Conservation (phyloP, 164 flowering plant genomes). For the Kalanchoe fedtschenkoi region DNA sequence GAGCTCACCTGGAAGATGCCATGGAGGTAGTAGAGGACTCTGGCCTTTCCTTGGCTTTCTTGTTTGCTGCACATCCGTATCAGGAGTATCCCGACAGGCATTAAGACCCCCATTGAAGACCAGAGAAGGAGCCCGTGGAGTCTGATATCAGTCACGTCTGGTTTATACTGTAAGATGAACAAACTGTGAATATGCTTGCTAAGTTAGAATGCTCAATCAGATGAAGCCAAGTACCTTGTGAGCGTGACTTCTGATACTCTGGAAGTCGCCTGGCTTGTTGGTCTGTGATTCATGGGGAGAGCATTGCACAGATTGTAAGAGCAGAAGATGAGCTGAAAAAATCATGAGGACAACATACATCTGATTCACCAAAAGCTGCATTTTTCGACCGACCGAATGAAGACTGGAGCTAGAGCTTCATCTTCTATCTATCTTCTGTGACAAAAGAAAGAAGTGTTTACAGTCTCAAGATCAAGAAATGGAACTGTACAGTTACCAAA, state of each 20-base stretch:
- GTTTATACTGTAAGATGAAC: constrained; percentile 7
- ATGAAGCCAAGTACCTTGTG: constrained; percentile 22
- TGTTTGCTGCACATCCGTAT: constrained; percentile 46
- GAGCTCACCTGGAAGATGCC: constrained; percentile 49
- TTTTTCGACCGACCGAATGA: background rate
- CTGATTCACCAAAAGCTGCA: background rate
- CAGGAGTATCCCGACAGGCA: constrained; percentile 64
- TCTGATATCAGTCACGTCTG: constrained; percentile 27
- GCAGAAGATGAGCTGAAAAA: constrained; percentile 11
- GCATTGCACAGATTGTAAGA: constrained; percentile 19
- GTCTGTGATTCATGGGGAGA: constrained; percentile 15
- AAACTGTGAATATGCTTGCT: background rate
- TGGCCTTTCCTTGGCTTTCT: constrained; percentile 20
- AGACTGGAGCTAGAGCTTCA: background rate
- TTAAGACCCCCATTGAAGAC: constrained; percentile 73
- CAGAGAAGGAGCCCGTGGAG: constrained; percentile 65
- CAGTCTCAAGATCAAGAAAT: background rate
- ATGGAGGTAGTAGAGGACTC: constrained; percentile 55
- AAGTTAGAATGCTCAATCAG: background rate
- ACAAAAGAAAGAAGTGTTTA: background rate
- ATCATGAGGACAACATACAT: background rate
- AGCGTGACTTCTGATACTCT: constrained; percentile 10
- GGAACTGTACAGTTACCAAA: background rate
- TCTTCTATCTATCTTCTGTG: too few species aligned
- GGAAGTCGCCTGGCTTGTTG: background rate